Evolutionary conservation across 2,329 filamentous ascomycete species (phyloP).

Genomic region (Diplodia seriata): DNA sequence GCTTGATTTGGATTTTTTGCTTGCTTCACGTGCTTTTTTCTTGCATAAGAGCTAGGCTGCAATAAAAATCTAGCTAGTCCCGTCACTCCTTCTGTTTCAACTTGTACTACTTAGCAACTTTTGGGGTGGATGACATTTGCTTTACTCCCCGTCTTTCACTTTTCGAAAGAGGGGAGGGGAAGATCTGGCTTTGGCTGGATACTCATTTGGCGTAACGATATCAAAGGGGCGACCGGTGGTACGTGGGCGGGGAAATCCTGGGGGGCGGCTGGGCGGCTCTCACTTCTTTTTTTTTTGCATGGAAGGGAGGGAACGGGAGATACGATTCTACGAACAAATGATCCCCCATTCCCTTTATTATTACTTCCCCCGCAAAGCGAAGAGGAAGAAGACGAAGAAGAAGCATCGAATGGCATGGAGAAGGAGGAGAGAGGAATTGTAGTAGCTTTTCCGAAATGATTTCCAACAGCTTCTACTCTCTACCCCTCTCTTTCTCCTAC

Average conservation of each 20-base stretch:
- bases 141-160: background rate
- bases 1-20: background rate
- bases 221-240: background rate
- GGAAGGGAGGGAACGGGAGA: too few species aligned
- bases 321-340: background rate
- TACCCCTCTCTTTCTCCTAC: background rate
- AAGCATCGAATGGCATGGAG: background rate
- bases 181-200: background rate
- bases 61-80: background rate
- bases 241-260: too few species aligned
- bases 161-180: background rate
- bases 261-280: background rate
- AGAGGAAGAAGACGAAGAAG: background rate
- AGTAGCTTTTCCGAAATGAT: background rate
- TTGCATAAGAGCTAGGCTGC: background rate
- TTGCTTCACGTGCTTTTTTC: background rate
- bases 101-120: slow-evolving; percentile 1
- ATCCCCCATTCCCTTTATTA: background rate
- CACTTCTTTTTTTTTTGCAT: background rate
- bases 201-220: background rate
- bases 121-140: background rate
- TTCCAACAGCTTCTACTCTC: background rate
- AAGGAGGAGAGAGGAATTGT: background rate
- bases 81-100: slow-evolving; percentile 5
- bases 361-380: background rate